Evolutionary conservation across 2,329 filamentous ascomycete genomes (phyloP), one percentile per base, ranked within the genome.

Genomic region (Fusarium lyarnte): DNA sequence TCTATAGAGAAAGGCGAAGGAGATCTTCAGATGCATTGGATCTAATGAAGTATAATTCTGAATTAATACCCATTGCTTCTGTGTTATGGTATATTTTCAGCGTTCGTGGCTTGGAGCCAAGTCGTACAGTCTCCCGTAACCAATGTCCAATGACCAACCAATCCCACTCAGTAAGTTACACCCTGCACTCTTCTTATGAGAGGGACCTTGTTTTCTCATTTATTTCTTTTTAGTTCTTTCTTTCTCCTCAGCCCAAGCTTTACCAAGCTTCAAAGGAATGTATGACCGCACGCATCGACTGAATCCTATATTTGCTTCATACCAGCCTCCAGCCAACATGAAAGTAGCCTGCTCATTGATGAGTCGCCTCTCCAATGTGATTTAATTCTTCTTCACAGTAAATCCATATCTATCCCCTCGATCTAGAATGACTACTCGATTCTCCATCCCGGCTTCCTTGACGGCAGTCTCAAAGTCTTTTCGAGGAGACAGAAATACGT

Each of bases 371-470:
- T 52, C 49, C 49, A 27, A 38, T 36, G 33, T 52, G n/a, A 25
- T 3, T 61, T 57, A 49, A 8, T n/a, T 19, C 21, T 43, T 54
- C 23, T 11, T 58, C 4, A 72, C 69, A 8, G 58, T 31, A 19
- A 74, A 74, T 43, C 43, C 25, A 45, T 74, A 70, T 39, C 29
- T 61, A n/a, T 74, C 72, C 2, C 72, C 69, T 27, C 72, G 65
- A 45, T 91, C 88, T 63, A 92, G 77, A 82, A 90, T 90, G 8
- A 91, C 86, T 6, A 91, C 88, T 72, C 85, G 85, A 5, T 86
- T 81, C 19, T 78, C 75, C 70, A 88, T 79, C 3, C 87, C 88
- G 5, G 85, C 86, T 53, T 84, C 82, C 39, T 85, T 79, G 5
- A 92, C 85, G 43, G 85, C 85, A 60, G 84, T 85, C 79, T 88